phyloP scores from a whole-genome alignment of 1,284 basidiomycete genomes.

The Inonotus hispidus region DNA sequence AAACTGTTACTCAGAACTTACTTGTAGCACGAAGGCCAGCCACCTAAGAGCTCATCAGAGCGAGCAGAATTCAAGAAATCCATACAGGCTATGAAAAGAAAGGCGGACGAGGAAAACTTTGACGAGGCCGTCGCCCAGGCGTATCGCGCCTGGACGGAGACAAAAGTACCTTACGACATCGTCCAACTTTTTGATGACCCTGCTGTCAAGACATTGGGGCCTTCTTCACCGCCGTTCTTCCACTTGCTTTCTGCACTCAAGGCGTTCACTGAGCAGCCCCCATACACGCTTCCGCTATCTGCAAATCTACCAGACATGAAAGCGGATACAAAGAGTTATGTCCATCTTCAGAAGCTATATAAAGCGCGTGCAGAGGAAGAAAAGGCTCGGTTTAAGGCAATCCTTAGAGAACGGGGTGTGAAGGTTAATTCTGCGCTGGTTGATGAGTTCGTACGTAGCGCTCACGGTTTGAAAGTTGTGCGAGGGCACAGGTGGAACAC shows the following conservation, averaged over 20 bases:
- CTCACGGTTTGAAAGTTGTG: constrained; percentile 76
- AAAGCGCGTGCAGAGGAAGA: constrained; percentile 68
- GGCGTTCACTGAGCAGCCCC: constrained; percentile 44
- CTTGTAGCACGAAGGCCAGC: constrained; percentile 54
- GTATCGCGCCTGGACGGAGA: constrained; percentile 67
- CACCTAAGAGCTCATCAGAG: constrained; percentile 63
- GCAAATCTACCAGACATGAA: constrained; percentile 94
- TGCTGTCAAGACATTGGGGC: constrained; percentile 34
- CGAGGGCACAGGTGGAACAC: constrained; percentile 64
- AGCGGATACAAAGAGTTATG: constrained; percentile 80
- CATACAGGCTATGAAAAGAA: constrained; percentile 56
- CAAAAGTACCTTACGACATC: constrained; percentile 66
- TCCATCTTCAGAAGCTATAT: constrained; percentile 76
- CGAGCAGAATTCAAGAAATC: constrained; percentile 74
- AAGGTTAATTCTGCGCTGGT: constrained; percentile 49
- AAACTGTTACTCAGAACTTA: constrained; percentile 1
- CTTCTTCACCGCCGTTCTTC: constrained; percentile 68
- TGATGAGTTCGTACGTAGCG: constrained; percentile 87
- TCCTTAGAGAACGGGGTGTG: constrained; percentile 30
- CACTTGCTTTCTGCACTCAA: constrained; percentile 80
- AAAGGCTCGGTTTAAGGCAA: constrained; percentile 44
- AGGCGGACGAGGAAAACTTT: constrained; percentile 92
- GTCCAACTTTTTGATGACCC: constrained; percentile 60
- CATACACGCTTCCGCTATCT: constrained; percentile 45
- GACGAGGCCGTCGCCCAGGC: constrained; percentile 87